Percentiles rank a stretch among this genome's conserved stretches.
These are phyloP conservation scores for Pseudomonodictys pantanalensis DNA, from an alignment of 495 filamentous ascomycete genomes.

Conservation along the genomic window DNA sequence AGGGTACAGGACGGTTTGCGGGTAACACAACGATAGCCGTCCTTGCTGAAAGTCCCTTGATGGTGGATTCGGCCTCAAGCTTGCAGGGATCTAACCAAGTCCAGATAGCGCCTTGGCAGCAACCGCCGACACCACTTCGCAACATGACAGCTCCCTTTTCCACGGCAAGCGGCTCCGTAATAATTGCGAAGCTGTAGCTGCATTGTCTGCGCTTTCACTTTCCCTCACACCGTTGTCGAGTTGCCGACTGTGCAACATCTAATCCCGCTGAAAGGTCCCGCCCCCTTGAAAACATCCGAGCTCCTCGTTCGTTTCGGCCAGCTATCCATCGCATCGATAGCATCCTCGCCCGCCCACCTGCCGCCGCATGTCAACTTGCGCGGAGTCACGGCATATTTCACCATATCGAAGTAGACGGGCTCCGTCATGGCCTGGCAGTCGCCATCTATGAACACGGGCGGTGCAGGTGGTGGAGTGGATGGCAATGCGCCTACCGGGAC, in stretches of 20 bases:
- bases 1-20: not conserved
- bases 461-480: conserved; percentile 32
- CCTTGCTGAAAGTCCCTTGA: not conserved
- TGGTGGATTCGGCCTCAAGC: not conserved
- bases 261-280: too few relatives aligned
- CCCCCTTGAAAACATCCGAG: conserved; percentile 17
- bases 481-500: conserved; percentile 55
- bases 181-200: not conserved
- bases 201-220: not conserved
- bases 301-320: conserved; percentile 31
- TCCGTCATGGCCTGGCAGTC: conserved; percentile 38
- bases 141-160: not conserved
- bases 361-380: conserved; percentile 28
- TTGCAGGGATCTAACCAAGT: not conserved
- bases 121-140: not conserved
- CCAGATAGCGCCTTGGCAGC: not conserved
- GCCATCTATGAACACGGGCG: conserved; percentile 37
- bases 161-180: not conserved
- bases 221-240: not conserved
- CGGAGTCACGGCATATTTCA: not conserved
- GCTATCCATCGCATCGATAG: conserved; percentile 19
- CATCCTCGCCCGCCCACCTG: not conserved
- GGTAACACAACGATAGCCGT: conserved; percentile 1
- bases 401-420: conserved; percentile 4
- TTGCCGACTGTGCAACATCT: too few relatives aligned